These are phyloP conservation scores for Neurospora sp. DNA, from an alignment of 495 filamentous ascomycete species.

Conservation along the genomic window DNA sequence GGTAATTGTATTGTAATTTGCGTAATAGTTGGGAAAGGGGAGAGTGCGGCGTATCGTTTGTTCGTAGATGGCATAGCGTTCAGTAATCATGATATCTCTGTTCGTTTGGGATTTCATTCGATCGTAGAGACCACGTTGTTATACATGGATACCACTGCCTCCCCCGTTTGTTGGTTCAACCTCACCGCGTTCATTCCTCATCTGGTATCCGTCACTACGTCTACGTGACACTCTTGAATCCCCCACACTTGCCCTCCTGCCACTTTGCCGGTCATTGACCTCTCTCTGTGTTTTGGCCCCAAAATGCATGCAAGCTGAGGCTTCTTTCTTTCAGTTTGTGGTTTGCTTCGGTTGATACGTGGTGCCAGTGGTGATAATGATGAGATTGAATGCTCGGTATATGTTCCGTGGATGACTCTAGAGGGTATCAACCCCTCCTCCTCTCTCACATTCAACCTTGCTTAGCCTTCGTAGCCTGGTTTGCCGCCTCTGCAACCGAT, in stretches of 20 bases:
- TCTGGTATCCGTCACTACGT: neutral
- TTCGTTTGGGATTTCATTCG: too few relatives aligned
- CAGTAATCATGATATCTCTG: neutral
- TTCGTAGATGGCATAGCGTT: neutral
- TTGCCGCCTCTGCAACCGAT: constrained; percentile 27
- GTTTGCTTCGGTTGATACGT: neutral
- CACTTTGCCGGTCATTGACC: too few relatives aligned
- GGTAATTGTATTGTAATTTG: constrained; percentile 18
- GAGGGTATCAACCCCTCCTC: neutral
- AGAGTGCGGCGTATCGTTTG: neutral
- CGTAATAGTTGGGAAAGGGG: neutral
- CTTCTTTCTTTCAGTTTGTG: too few relatives aligned
- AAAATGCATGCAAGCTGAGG: too few relatives aligned
- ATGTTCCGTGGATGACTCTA: too few relatives aligned
- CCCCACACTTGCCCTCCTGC: too few relatives aligned
- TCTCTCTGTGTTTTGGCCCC: too few relatives aligned
- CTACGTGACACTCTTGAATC: neutral
- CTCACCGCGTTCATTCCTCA: neutral
- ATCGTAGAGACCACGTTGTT: neutral
- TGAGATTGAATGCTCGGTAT: too few relatives aligned
- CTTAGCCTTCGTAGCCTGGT: constrained; percentile 34
- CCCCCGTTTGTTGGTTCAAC: neutral
- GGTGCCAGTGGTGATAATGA: too few relatives aligned
- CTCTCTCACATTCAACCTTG: constrained; percentile 21
- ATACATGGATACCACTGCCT: neutral